Evolutionary conservation across 2,329 filamentous ascomycete species (phyloP), one percentile per base, ranked within the genome.

Genomic region (Dactylellina cionopaga): DNA sequence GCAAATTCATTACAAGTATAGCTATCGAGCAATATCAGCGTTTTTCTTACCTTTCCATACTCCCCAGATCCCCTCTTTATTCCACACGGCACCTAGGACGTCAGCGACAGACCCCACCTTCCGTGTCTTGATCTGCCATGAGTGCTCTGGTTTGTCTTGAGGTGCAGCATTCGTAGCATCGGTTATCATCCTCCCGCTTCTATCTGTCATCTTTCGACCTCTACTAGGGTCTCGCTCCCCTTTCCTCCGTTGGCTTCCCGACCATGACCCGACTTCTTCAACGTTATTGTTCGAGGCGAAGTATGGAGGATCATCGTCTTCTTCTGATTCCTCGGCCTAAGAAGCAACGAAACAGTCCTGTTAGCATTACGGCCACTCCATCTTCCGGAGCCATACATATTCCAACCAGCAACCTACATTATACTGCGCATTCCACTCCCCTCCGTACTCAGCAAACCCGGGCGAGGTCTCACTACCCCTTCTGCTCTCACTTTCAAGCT

Each of bases 61-160:
- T 3, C 95, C 95, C 85, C 92, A 93, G 0, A 89, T 89, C 33
- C 92, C 92, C 79, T 96, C 94, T 76, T 90, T 94, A 49, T 89
- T 86, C 91, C 95, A 98, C 17, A 98, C 82, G 79, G 96, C 90
- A 5, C 89, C 89, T 71, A 99, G 87, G 1, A 95, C 92, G 75
- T 96, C 92, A 15, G 71, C 68, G 2, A 77, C 70, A 19, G 68
- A 66, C 15, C 70, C 73, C 1, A 74, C 56, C 11, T 65, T 75
- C 15, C 60, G 31, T 25, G 59, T 49, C 76, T 93, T 86, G 65
- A 98, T 84, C 0, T 93, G 94, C 78, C 94, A 90, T 9, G 91
- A 84, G 69, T 89, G 88, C 75, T 89, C 89, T 17, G 97, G 84
- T 22, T 84, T 83, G 19, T 97, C 85, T 65, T 88, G 88, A 79